Evolutionary conservation across 2,329 filamentous ascomycete genomes (phyloP).

Genomic region (Penicillium aurantiogriseum): DNA sequence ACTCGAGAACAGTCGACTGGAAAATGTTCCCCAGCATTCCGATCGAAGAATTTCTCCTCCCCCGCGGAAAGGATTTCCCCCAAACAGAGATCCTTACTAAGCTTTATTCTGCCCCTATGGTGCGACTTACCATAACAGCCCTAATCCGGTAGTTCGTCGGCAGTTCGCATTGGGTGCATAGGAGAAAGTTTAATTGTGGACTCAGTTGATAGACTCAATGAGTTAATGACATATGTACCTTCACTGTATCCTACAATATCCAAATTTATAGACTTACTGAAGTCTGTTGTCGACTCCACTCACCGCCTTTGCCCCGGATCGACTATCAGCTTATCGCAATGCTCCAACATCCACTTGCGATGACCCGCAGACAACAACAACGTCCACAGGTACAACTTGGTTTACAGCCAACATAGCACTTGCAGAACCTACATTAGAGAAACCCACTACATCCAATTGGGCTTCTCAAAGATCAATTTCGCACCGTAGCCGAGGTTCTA

Average conservation of each 20-base stretch:
- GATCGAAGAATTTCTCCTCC: slow-evolving; percentile 3
- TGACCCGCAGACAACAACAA: background rate
- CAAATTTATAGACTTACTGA: background rate
- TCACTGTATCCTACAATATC: background rate
- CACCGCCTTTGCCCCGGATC: slow-evolving; percentile 13
- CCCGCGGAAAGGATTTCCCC: background rate
- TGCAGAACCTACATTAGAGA: too few relatives aligned
- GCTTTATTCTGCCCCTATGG: slow-evolving; percentile 9
- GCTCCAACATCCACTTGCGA: background rate
- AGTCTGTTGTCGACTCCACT: background rate
- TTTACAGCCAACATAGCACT: background rate
- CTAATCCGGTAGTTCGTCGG: background rate
- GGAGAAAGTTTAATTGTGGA: background rate
- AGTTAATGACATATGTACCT: background rate
- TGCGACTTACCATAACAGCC: background rate
- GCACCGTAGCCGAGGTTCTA: background rate
- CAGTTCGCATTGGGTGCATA: background rate
- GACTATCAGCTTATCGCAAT: slow-evolving; percentile 10
- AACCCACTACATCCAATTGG: background rate
- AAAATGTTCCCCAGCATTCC: slow-evolving; percentile 8
- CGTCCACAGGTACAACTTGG: background rate
- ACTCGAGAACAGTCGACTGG: background rate
- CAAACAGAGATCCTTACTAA: background rate
- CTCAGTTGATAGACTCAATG: too few relatives aligned
- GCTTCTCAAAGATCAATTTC: too few relatives aligned